Percentiles rank a stretch among this genome's conserved stretches.
phyloP scores from a whole-genome alignment of 192 early-diverging fungal species.

The Thamnidium elegans region DNA sequence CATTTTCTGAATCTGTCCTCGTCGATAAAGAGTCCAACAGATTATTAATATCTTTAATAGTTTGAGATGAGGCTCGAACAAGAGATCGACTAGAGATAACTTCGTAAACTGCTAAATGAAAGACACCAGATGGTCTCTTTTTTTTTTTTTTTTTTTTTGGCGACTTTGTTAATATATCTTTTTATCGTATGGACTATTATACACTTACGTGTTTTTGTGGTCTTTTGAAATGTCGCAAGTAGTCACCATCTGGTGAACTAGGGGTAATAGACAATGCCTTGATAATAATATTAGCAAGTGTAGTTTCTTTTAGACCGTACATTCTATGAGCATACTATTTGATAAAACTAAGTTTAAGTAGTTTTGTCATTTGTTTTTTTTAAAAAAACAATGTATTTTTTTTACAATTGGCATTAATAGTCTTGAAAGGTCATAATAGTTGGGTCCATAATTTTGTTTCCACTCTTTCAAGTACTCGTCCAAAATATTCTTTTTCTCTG shows the following conservation, averaged over 20 bases:
- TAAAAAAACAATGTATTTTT: background rate
- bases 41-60: conserved; percentile 62
- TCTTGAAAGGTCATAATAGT: conserved; percentile 7
- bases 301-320: conserved; percentile 68
- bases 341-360: background rate
- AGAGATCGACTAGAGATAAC: conserved; percentile 46
- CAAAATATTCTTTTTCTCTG: background rate
- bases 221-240: conserved; percentile 30
- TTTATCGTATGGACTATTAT: conserved; percentile 1
- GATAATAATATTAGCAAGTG: conserved; percentile 63
- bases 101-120: conserved; percentile 51
- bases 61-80: conserved; percentile 44
- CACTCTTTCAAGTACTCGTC: background rate
- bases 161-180: background rate
- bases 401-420: conserved; percentile 7
- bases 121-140: conserved; percentile 61
- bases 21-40: conserved; percentile 46
- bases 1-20: conserved; percentile 28
- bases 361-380: background rate
- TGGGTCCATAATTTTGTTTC: background rate
- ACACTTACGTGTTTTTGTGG: conserved; percentile 24
- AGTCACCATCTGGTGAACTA: conserved; percentile 38
- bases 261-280: conserved; percentile 53
- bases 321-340: background rate
- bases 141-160: conserved; percentile 8